Percentiles rank a stretch among this genome's conserved stretches.
phyloP scores from a whole-genome alignment of 1,284 basidiomycete species.

The Serendipita sp. region DNA sequence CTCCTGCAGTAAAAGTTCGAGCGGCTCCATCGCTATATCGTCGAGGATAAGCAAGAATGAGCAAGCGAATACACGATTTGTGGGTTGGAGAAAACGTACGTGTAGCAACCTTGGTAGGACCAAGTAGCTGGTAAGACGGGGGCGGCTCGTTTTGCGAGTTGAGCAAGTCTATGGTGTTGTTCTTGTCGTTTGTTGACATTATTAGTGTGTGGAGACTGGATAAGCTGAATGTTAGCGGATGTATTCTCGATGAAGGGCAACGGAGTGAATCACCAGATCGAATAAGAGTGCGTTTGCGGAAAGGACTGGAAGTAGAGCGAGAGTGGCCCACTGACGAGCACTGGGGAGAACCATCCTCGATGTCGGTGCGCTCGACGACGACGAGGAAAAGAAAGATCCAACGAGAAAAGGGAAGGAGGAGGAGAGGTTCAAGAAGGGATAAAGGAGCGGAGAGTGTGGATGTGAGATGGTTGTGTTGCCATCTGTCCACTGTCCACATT shows the following conservation, averaged over 20 bases:
- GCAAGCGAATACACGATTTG: neutral
- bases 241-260: neutral
- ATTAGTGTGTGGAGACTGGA: constrained; percentile 2
- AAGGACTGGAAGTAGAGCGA: neutral
- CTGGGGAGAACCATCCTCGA: neutral
- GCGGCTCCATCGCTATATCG: neutral
- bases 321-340: neutral
- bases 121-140: neutral
- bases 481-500: too few relatives aligned
- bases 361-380: neutral
- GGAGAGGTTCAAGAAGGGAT: neutral
- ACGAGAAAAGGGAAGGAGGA: neutral
- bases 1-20: neutral
- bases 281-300: neutral
- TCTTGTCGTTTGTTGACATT: neutral
- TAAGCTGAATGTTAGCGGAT: neutral
- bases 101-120: neutral
- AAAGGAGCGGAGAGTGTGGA: neutral
- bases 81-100: neutral
- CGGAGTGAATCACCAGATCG: neutral
- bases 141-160: constrained; percentile 3
- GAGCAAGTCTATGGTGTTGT: constrained; percentile 2
- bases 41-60: too few relatives aligned
- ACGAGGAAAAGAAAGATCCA: neutral
- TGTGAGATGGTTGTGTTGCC: neutral